Base-by-base conservation (phyloP, 164 flowering plant species). In the Chimonanthus salicifolius region DNA sequence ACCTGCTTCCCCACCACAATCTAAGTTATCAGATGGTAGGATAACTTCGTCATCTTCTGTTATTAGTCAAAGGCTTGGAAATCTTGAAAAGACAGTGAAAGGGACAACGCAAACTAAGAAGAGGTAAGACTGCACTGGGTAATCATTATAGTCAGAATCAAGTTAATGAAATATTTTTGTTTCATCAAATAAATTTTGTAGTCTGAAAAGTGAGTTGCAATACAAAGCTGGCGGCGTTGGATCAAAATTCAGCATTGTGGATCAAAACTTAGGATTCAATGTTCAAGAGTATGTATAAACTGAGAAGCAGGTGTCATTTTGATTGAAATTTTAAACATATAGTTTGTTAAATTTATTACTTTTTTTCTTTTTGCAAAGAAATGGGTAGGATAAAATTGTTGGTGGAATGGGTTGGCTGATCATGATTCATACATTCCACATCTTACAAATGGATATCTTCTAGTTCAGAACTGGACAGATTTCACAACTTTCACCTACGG, bases 1-100 rank as follows among this genome's bases (percentile, higher is more conserved):
- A 43, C 44, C 72, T 49, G 33, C 60, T 72, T 46, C 70, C 45
- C 60, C 62, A 8, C 13, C 68, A 43, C 54, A 71, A 21, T 50
- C 70, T 2, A 69, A 73, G 73, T 15, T 70, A 10, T 2, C 65
- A 3, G 68, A 70, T 20, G n/a, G 10, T 4, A 73, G 45, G 20
- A 64, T 44, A 21, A 8, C n/a, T 54, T 70, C 76, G 44, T 74
- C 74, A 33, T 78, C 80, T 47, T 50, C 72, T 43, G 69, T 63
- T 50, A 33, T 77, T 49, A 68, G 79, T 68, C 75, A 77, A 44
- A 54, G 75, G 69, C 16, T 77, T 10, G 21, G 62, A 16, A 72
- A 49, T 69, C 48, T 77, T 7, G 79, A 68, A 47, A 77, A 49
- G 47, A 10, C 75, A 72, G 79, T 77, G 13, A 77, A 77, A 54